Evolutionary conservation across 108 stramenopile species (phyloP).

Genomic region (Mediolabrus comicus): DNA sequence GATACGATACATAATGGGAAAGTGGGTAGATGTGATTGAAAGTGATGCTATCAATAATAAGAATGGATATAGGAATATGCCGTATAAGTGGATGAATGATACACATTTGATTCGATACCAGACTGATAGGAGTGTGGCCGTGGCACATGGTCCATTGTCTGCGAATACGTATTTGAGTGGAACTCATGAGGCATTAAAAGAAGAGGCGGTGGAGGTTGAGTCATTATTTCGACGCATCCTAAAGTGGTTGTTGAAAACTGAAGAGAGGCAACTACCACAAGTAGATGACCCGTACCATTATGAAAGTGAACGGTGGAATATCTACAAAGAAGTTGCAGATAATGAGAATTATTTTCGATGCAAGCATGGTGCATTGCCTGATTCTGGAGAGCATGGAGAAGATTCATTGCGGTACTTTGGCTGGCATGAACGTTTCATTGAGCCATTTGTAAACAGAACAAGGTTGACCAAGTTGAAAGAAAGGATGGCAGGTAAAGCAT

Average conservation of each 20-base stretch:
- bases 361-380: conserved; percentile 42
- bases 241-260: background rate
- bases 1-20: conserved; percentile 39
- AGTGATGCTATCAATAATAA: conserved; percentile 68
- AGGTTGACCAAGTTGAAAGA: conserved; percentile 24
- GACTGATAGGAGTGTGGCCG: conserved; percentile 40
- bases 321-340: conserved; percentile 27
- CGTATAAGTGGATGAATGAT: conserved; percentile 34
- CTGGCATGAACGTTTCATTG: conserved; percentile 33
- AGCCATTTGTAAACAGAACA: conserved; percentile 37
- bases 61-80: conserved; percentile 34
- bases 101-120: conserved; percentile 36
- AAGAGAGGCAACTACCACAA: background rate
- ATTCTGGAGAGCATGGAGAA: conserved; percentile 31
- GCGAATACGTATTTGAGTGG: conserved; percentile 37
- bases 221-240: background rate
- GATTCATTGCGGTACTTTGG: conserved; percentile 44
- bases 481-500: background rate
- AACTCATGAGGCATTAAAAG: conserved; percentile 32
- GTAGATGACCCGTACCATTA: conserved; percentile 21
- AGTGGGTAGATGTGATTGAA: conserved; percentile 20
- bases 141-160: conserved; percentile 40
- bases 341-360: conserved; percentile 26
- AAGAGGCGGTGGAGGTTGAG: conserved; percentile 22
- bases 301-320: conserved; percentile 33